Conservation (phyloP, 352 stramenopile genomes). For the Phytophthora pistaciae region DNA sequence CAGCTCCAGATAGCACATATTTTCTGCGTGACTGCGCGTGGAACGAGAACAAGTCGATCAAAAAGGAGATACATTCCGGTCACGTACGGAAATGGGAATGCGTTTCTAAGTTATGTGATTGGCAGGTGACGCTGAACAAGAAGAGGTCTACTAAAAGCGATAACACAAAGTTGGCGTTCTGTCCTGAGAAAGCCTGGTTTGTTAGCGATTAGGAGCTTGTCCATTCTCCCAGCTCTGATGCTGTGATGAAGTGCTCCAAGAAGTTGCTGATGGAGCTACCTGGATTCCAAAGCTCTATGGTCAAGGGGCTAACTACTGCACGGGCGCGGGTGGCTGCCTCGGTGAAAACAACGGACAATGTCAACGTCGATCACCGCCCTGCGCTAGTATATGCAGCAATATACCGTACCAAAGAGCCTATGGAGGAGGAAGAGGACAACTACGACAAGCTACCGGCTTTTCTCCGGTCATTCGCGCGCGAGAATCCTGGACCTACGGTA, state of each 20-base stretch:
- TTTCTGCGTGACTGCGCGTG: constrained; percentile 9
- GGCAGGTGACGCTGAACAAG: constrained; percentile 1
- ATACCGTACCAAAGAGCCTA: not conserved
- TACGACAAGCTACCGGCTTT: not conserved
- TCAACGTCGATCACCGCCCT: not conserved
- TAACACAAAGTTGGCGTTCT: not conserved
- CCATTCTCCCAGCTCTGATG: constrained; percentile 4
- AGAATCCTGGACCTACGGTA: not conserved
- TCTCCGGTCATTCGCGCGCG: not conserved
- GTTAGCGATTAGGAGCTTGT: not conserved
- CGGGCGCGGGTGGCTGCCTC: not conserved
- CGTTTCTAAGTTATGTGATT: constrained; percentile 1
- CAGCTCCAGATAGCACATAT: not conserved
- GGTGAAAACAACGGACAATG: not conserved
- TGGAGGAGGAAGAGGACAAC: not conserved
- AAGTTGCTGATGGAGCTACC: not conserved
- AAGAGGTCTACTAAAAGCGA: not conserved
- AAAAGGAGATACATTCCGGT: not conserved
- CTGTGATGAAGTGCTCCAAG: not conserved
- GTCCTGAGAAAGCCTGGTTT: constrained; percentile 4
- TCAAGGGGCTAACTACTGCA: not conserved
- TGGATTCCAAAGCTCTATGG: constrained; percentile 11
- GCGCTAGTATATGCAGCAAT: not conserved
- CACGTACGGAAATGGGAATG: not conserved
- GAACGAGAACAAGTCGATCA: constrained; percentile 23